Evolutionary conservation across 1,284 basidiomycete genomes (phyloP), one percentile per base, ranked within the genome.

Genomic region (Kwoniella shivajii): DNA sequence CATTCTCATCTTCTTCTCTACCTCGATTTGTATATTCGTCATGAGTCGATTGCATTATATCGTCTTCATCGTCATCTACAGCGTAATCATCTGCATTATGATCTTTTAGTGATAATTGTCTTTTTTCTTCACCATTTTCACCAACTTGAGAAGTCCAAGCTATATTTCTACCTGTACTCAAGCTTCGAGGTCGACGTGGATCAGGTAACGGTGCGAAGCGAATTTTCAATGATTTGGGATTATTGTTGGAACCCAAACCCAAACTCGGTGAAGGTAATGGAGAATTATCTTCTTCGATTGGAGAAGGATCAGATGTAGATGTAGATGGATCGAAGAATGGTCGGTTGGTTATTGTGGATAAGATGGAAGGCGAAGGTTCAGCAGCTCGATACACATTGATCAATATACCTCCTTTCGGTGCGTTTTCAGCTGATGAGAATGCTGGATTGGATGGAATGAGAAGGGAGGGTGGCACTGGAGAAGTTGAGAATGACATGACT

Each of bases 191-290:
- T 26, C 73, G 54, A 39, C 64, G 54, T 1, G 77, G 75, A 57
- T 76, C 74, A 18, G 77, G 77, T 3, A 78, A 65, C 1, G 77
- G 77, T 1, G 77, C 77, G 41, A 78, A 78, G 16, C 77, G 65
- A 57, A 78, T 78, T 44, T 66, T 67, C 37, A 53, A 50, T 18
- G 54, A 34, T 47, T 57, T 60, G 18, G 46, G 46, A 38, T 34
- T 37, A 9, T 24, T 24, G 13, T 24, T 20, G 7, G 18, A 22
- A n/a, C 6, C 16, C 16, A 11, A 4, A 24, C 52, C 31, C 16
- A 34, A 26, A 7, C 13, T 46, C 24, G 50, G 54, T 24, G 48
- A 47, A 14, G 44, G 42, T 11, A 46, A 39, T 36, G 41, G 42
- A n/a, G 38, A 37, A 24, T 10, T 16, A 13, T 31, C 39, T 34